These are phyloP conservation scores for Micractinium sp. DNA, from an alignment of 139 green algal genomes.

Conservation along the genomic window DNA sequence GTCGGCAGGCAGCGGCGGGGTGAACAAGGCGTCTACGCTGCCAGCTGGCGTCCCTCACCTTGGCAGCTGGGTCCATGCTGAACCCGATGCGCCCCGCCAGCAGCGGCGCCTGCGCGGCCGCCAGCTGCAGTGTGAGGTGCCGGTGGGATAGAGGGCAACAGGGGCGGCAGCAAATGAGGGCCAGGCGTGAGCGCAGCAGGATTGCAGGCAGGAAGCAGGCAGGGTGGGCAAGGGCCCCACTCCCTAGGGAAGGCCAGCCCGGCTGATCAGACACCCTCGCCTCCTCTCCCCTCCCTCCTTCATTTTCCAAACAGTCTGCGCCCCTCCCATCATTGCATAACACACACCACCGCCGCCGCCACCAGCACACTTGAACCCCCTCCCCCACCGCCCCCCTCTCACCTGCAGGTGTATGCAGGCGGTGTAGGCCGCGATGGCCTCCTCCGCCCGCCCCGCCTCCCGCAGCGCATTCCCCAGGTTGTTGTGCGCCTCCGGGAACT, in stretches of 20 bases:
- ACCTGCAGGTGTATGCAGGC: constrained; percentile 81
- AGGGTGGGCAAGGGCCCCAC: too few species aligned
- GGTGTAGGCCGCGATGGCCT: constrained; percentile 81
- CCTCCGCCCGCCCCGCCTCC: constrained; percentile 64
- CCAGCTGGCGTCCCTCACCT: neutral
- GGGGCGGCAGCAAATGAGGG: too few species aligned
- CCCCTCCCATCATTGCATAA: too few species aligned
- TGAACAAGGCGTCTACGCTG: too few species aligned
- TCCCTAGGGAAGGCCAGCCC: too few species aligned
- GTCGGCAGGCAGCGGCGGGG: too few species aligned
- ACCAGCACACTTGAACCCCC: neutral
- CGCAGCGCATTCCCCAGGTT: constrained; percentile 87
- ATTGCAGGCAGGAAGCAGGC: too few species aligned
- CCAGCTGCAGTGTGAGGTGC: constrained; percentile 60
- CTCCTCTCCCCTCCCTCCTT: too few species aligned
- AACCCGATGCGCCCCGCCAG: constrained; percentile 19
- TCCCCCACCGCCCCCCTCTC: constrained; percentile 35
- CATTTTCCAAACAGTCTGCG: too few species aligned
- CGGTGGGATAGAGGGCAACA: neutral
- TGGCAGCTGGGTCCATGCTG: neutral
- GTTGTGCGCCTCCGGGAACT: constrained; percentile 85
- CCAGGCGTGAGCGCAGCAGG: too few species aligned
- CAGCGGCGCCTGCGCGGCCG: constrained; percentile 17
- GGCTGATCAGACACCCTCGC: too few species aligned
- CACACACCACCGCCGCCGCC: neutral